Evolutionary conservation across 2,329 filamentous ascomycete genomes (phyloP), one percentile per base, ranked within the genome.

Genomic region (Verticillium isaacii): DNA sequence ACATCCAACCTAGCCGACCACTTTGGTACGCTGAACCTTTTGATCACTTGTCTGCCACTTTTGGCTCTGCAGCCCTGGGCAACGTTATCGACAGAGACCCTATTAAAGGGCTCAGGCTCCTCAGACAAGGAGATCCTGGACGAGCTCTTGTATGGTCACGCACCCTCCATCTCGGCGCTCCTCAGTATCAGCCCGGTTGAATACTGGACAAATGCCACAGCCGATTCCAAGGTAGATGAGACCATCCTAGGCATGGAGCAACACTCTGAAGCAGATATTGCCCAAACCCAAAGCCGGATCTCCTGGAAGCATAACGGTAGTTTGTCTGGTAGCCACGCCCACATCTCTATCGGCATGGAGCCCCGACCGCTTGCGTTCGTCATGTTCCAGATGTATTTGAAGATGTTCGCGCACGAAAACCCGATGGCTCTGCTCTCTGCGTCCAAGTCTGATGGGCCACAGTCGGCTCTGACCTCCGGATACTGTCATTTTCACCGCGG

Each of bases 151-250:
- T 76, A 76, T 54, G 80, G 80, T 0, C 73, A 84, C 62, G 74
- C 79, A 0, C 69, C 75, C 0, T 81, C 79, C 0, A 67, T 85
- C 5, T 78, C 80, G 2, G 65, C 82, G 7, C 68, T 88, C 0
- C 69, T 87, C 3, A 85, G 84, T 0, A 66, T 88, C 36, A 74
- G 69, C 0, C 78, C 80, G 1, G 71, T 79, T 8, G 80, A 83
- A 64, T 81, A 78, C 66, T 84, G 77, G 77, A 82, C 82, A 2
- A 82, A 84, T 65, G 67, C 78, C 7, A 80, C 77, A 15, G 67
- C 71, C 3, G 68, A 73, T 5, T 78, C 78, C 2, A 72, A 70
- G 50, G 72, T 76, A 1, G 75, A 80, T 57, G 78, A 81, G 60
- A 57, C 77, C 1, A 63, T 78, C 5, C 39, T 77, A 1, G 66